Percentiles rank a stretch among this genome's conserved stretches.
Conservation (phyloP, 257 asterid species). For the Leonotis leonurus region DNA sequence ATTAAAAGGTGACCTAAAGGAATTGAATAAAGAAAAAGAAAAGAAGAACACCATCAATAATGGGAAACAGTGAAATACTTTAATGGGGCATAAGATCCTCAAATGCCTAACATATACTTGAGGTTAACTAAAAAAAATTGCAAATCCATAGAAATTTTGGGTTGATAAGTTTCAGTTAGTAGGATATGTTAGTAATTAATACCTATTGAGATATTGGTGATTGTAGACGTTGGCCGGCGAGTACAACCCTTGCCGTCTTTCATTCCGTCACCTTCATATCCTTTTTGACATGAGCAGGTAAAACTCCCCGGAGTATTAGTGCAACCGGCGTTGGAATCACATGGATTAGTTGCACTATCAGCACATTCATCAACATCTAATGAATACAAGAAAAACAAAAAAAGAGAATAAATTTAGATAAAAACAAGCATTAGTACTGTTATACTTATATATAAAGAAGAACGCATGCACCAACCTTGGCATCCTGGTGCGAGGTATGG, state of each 20-base stretch:
- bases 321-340: conserved; percentile 9
- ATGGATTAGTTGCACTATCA: not conserved
- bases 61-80: too few relatives aligned
- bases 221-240: not conserved
- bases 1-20: not conserved
- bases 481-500: conserved; percentile 26
- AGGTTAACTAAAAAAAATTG: not conserved
- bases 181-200: not conserved
- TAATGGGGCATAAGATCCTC: not conserved
- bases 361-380: conserved; percentile 15
- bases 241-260: conserved; percentile 3
- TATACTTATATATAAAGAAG: not conserved
- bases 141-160: not conserved
- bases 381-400: not conserved
- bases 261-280: conserved; percentile 16
- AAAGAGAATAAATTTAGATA: not conserved
- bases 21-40: not conserved
- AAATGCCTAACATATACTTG: too few relatives aligned
- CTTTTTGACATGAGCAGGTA: not conserved
- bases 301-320: conserved; percentile 7
- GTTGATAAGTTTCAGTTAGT: not conserved
- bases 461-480: conserved; percentile 2
- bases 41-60: not conserved
- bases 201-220: conserved; percentile 12
- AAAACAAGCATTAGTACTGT: not conserved